phyloP scores from a whole-genome alignment of 495 filamentous ascomycete species.

The Penicillium goetzii region DNA sequence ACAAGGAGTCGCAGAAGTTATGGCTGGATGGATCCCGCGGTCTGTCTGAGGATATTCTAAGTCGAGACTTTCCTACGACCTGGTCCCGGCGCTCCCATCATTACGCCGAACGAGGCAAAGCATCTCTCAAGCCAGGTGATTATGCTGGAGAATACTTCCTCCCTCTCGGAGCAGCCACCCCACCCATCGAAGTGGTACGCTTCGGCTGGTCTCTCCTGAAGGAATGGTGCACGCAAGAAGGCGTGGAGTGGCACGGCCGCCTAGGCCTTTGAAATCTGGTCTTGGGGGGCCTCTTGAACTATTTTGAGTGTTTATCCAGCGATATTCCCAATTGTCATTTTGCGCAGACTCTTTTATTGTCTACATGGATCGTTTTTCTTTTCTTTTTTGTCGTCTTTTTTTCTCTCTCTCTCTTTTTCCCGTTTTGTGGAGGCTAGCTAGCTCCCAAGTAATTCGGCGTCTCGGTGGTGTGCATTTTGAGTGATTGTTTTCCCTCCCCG shows the following conservation, averaged over 20 bases:
- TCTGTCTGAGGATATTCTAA: constrained; percentile 49
- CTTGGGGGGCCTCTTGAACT: neutral
- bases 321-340: neutral
- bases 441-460: constrained; percentile 16
- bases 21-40: constrained; percentile 51
- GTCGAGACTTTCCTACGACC: constrained; percentile 48
- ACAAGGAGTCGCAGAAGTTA: constrained; percentile 45
- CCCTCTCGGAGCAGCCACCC: constrained; percentile 45
- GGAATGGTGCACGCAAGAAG: constrained; percentile 52
- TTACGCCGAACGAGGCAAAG: constrained; percentile 43
- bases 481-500: constrained; percentile 18
- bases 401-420: constrained; percentile 11
- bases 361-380: neutral
- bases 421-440: constrained; percentile 1
- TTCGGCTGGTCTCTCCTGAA: constrained; percentile 48
- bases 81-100: constrained; percentile 48
- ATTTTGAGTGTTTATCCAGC: neutral
- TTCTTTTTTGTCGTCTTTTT: constrained; percentile 8
- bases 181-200: constrained; percentile 52
- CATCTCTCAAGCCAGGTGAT: constrained; percentile 39
- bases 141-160: constrained; percentile 50
- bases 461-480: constrained; percentile 23
- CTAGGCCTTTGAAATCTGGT: constrained; percentile 32
- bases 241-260: constrained; percentile 45
- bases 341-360: constrained; percentile 10